phyloP scores from a whole-genome alignment of 2,329 filamentous ascomycete species.

The Calonectria pauciramosa region DNA sequence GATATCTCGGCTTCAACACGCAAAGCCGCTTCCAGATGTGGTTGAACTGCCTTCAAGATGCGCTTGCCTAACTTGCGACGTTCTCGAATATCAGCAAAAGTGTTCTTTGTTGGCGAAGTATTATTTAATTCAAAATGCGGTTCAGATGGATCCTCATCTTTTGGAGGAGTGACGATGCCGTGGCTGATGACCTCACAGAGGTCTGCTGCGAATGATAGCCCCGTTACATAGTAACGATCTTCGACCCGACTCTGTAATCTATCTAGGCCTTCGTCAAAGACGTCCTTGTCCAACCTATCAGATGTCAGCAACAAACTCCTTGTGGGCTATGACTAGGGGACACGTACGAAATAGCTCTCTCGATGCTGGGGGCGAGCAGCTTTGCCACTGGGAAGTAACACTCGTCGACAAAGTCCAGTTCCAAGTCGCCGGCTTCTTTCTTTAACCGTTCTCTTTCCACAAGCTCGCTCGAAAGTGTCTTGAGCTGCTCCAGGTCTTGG shows the following conservation, averaged over 20 bases:
- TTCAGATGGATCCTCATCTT: constrained; percentile 42
- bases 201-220: constrained; percentile 69
- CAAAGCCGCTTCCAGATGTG: constrained; percentile 80
- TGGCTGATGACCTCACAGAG: constrained; percentile 67
- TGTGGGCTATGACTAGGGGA: background rate
- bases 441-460: constrained; percentile 84
- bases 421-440: constrained; percentile 80
- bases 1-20: constrained; percentile 86
- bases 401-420: constrained; percentile 85
- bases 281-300: constrained; percentile 73
- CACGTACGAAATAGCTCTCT: constrained; percentile 85
- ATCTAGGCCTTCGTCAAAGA: constrained; percentile 68
- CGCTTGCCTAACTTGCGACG: constrained; percentile 88
- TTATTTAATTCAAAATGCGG: constrained; percentile 54
- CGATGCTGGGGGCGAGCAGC: constrained; percentile 81
- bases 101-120: constrained; percentile 65
- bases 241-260: constrained; percentile 67
- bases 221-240: constrained; percentile 69
- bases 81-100: constrained; percentile 80
- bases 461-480: constrained; percentile 76
- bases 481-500: constrained; percentile 83
- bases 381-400: constrained; percentile 92
- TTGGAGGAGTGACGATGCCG: constrained; percentile 63
- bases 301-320: constrained; percentile 53
- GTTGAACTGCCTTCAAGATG: constrained; percentile 87